These are phyloP conservation scores for Allium fistulosum DNA, from an alignment of 106 monocot genomes.

Conservation along the genomic window DNA sequence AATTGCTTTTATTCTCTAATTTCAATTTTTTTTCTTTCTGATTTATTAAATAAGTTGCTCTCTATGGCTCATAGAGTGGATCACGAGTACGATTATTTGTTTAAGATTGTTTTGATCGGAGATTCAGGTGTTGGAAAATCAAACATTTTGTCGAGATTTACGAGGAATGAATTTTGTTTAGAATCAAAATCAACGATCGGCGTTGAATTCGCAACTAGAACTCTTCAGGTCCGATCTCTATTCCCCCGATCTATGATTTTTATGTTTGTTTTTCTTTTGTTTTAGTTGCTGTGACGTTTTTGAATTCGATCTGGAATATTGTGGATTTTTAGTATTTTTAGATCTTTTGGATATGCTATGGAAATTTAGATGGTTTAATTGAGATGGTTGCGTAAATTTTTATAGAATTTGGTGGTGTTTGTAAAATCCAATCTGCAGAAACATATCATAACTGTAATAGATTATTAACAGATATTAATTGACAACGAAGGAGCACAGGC, in stretches of 20 bases:
- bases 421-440: background rate
- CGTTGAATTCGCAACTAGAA: constrained; percentile 58
- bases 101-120: constrained; percentile 61
- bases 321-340: background rate
- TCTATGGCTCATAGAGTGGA: constrained; percentile 49
- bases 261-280: background rate
- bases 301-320: background rate
- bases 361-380: background rate
- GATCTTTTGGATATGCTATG: background rate
- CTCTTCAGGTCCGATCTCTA: constrained; percentile 27
- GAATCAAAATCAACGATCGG: constrained; percentile 64
- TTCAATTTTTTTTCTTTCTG: no score
- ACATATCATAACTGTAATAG: background rate
- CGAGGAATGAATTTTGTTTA: constrained; percentile 49
- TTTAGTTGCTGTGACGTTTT: background rate
- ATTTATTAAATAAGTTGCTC: no score
- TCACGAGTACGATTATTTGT: constrained; percentile 53
- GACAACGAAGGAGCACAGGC: no score
- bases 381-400: background rate
- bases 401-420: background rate
- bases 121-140: constrained; percentile 64
- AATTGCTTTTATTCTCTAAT: no score
- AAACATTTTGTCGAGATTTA: constrained; percentile 56
- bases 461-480: no score
- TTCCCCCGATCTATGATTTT: background rate